Evolutionary conservation across 2,329 filamentous ascomycete species (phyloP).

Genomic region (Exophiala spinifera): DNA sequence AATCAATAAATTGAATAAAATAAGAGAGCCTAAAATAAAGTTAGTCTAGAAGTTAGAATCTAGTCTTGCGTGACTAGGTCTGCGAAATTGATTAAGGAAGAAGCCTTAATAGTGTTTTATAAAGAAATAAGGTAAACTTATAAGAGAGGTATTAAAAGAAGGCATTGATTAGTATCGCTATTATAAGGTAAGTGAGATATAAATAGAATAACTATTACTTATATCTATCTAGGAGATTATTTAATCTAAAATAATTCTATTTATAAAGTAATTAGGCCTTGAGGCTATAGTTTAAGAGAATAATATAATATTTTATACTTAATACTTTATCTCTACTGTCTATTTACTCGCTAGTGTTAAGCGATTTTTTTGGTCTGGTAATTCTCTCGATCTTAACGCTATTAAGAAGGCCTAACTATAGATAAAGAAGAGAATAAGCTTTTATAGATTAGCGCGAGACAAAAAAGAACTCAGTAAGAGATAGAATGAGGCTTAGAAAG

Average conservation of each 20-base stretch:
- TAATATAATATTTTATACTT: conserved; percentile 13
- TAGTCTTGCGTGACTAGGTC: no score
- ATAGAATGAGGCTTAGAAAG: no score
- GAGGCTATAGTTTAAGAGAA: conserved; percentile 28
- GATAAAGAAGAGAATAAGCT: conserved; percentile 27
- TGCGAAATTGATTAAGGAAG: conserved; percentile 8
- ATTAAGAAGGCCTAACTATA: conserved; percentile 27
- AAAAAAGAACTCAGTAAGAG: no score
- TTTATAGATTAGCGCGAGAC: not conserved
- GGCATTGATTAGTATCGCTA: conserved; percentile 29
- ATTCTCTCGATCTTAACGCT: no score
- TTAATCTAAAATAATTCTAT: conserved; percentile 24
- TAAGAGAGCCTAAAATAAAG: conserved; percentile 16
- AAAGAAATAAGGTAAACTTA: conserved; percentile 19
- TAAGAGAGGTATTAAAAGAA: conserved; percentile 5
- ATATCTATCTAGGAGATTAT: conserved; percentile 12
- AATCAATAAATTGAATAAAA: conserved; percentile 24
- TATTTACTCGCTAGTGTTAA: conserved; percentile 9
- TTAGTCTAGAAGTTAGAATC: no score
- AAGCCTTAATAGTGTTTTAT: conserved; percentile 23
- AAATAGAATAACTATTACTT: not conserved
- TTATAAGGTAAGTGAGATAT: conserved; percentile 8
- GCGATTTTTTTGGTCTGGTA: conserved; percentile 16
- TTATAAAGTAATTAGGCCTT: conserved; percentile 22
- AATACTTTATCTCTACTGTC: conserved; percentile 7